phyloP scores from a whole-genome alignment of 192 early-diverging fungal genomes.

The Chytriomyces sp. region DNA sequence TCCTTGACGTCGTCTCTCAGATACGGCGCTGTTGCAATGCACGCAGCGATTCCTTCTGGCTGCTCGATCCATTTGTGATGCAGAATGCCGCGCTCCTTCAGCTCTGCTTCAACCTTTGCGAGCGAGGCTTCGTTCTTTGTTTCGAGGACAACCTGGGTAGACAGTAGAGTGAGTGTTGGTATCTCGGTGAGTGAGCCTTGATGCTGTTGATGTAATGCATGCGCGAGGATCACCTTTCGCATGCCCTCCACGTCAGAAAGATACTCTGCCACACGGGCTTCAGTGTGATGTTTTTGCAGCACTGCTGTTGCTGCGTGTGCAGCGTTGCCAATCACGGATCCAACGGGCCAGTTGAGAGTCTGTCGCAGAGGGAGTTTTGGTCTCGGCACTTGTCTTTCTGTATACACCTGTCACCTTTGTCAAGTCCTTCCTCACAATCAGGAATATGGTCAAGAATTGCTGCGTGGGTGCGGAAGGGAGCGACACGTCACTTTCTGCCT shows the following conservation, averaged over 20 bases:
- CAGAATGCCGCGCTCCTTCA: slow-evolving; percentile 26
- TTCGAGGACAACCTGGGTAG: slow-evolving; percentile 7
- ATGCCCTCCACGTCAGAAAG: slow-evolving; percentile 14
- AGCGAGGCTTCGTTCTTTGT: slow-evolving; percentile 32
- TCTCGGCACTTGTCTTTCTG: too few species aligned
- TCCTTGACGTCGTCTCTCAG: slow-evolving; percentile 13
- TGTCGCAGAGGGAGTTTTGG: too few species aligned
- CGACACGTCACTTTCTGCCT: not conserved
- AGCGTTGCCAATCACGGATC: slow-evolving; percentile 25
- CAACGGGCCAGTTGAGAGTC: slow-evolving; percentile 28
- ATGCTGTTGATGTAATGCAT: too few species aligned
- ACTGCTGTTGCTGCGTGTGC: slow-evolving; percentile 35
- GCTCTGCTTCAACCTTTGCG: slow-evolving; percentile 3
- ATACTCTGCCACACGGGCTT: slow-evolving; percentile 24
- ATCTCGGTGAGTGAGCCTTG: not conserved
- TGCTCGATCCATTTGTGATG: slow-evolving; percentile 35
- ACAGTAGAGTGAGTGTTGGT: not conserved
- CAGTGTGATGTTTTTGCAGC: slow-evolving; percentile 11
- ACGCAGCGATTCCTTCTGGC: slow-evolving; percentile 30
- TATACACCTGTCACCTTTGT: slow-evolving; percentile 9
- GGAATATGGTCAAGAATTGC: slow-evolving; percentile 12
- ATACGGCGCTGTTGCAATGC: slow-evolving; percentile 30
- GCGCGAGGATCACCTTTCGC: slow-evolving; percentile 26
- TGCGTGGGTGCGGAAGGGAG: not conserved
- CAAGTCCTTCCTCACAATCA: slow-evolving; percentile 25